Evolutionary conservation across 495 filamentous ascomycete species (phyloP), one percentile per base, ranked within the genome.

Genomic region (Penicillium fimorum): DNA sequence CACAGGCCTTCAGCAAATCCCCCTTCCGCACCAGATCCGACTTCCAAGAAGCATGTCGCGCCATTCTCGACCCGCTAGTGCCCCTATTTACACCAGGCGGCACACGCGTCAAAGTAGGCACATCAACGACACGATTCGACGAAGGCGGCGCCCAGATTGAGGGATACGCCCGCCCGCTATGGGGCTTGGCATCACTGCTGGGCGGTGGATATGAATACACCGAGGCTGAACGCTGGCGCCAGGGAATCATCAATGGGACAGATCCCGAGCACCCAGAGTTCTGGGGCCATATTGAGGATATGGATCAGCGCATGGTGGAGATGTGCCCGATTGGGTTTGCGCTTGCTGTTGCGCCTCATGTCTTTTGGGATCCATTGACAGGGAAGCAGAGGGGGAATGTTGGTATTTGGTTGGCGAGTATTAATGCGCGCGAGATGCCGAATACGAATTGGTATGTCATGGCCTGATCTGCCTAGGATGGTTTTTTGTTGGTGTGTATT

Each of bases 291-390:
- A 84, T 87, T 50, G 76, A 84, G 58, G 87, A 89, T 64, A 80
- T 84, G 52, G 88, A 91, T 59, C 87, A 91, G 76, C 75, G 88
- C n/a, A 91, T 91, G 87, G 88, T 91, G 18, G 89, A 91, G 67
- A 89, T 90, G 81, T 90, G 87, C 62, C 87, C 88, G 12, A 77
- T 91, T 53, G 82, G 82, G 10, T 89, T 80, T 54, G 79, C 85
- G 33, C 68, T 89, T 55, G 84, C 82, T 15, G 82, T 87, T 38
- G 84, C 82, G 13, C 79, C 83, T 18, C 72, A 75, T 55, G 58
- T 73, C 5, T 84, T 92, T 54, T 92, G 87, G 88, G 72, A 84
- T 38, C 80, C 80, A 2, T 71, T 92, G 56, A 78, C 74, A 5
- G 77, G 78, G 38, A 73, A 74, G 59, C 79, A 87, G 60, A 82